A percentile compares a stretch with the other conserved stretches of the same genome.
phyloP scores from a whole-genome alignment of 331 rosid genomes.

The Ulmus americana region DNA sequence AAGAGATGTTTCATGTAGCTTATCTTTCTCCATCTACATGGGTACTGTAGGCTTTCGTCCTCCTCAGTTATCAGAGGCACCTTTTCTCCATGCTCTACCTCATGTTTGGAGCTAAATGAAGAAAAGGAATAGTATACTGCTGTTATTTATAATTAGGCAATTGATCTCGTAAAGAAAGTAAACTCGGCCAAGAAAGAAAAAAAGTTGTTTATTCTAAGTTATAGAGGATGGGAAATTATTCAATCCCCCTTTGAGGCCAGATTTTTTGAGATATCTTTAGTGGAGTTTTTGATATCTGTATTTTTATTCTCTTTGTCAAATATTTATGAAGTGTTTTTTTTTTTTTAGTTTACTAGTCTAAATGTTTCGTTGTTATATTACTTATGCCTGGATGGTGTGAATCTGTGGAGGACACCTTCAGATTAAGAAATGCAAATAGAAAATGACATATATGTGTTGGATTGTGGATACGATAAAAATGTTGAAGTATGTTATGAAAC shows the following conservation, averaged over 20 bases:
- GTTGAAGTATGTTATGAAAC: background rate
- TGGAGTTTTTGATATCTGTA: no score
- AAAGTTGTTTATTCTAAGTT: no score
- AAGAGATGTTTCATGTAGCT: no score
- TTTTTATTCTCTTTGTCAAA: background rate
- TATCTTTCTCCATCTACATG: slow-evolving; percentile 21
- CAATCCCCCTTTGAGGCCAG: no score
- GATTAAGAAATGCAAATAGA: background rate
- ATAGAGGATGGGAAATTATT: no score
- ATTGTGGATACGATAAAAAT: background rate
- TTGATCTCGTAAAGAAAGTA: background rate
- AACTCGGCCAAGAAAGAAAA: no score
- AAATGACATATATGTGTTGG: background rate
- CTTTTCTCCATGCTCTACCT: background rate
- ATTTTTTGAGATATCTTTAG: no score
- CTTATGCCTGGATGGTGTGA: background rate
- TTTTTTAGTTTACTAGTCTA: background rate
- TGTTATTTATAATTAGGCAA: background rate
- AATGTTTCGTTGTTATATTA: background rate
- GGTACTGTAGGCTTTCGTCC: slow-evolving; percentile 42
- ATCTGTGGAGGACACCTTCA: background rate
- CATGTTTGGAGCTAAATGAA: background rate
- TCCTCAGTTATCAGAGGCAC: slow-evolving; percentile 75
- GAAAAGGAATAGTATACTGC: background rate
- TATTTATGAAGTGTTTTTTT: background rate